Conservation (phyloP, 2,329 filamentous ascomycete species). For the Curvularia sp. region DNA sequence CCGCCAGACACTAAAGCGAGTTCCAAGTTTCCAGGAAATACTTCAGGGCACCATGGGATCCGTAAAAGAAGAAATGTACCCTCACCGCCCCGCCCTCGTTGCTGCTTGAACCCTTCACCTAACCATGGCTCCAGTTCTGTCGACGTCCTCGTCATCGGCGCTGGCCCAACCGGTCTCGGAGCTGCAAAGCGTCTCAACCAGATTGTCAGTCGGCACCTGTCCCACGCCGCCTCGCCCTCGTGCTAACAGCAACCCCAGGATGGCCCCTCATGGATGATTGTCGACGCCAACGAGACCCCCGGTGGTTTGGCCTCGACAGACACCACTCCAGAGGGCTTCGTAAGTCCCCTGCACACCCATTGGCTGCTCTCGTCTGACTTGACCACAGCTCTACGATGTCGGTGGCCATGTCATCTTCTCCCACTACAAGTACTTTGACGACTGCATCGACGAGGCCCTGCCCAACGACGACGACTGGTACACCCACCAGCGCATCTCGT, state of each 20-base stretch:
- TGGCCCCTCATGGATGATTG: slow-evolving; percentile 92
- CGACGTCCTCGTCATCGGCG: slow-evolving; percentile 97
- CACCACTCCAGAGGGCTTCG: slow-evolving; percentile 93
- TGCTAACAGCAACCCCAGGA: slow-evolving; percentile 63
- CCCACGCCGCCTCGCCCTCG: slow-evolving; percentile 16
- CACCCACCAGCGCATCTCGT: slow-evolving; percentile 97
- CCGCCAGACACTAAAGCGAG: slow-evolving; percentile 50
- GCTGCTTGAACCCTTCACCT: slow-evolving; percentile 8
- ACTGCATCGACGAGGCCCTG: slow-evolving; percentile 96
- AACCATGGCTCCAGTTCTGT: slow-evolving; percentile 69
- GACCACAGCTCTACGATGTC: slow-evolving; percentile 86
- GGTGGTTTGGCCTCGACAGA: slow-evolving; percentile 97
- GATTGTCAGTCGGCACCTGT: slow-evolving; percentile 68
- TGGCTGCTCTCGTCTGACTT: slow-evolving; percentile 27
- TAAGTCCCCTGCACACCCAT: slow-evolving; percentile 62
- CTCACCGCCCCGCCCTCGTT: slow-evolving; percentile 34
- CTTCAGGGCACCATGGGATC: slow-evolving; percentile 50
- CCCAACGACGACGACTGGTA: slow-evolving; percentile 96
- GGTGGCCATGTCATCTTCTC: slow-evolving; percentile 99
- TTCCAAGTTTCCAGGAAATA: slow-evolving; percentile 53
- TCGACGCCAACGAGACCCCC: slow-evolving; percentile 89
- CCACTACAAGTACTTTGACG: slow-evolving; percentile 99
- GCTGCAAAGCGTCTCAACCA: slow-evolving; percentile 98
- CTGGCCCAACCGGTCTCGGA: slow-evolving; percentile 95
- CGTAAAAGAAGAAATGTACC: slow-evolving; percentile 52